Conservation (phyloP, 2,329 filamentous ascomycete genomes). For the Teratosphaeria epicoccoides region DNA sequence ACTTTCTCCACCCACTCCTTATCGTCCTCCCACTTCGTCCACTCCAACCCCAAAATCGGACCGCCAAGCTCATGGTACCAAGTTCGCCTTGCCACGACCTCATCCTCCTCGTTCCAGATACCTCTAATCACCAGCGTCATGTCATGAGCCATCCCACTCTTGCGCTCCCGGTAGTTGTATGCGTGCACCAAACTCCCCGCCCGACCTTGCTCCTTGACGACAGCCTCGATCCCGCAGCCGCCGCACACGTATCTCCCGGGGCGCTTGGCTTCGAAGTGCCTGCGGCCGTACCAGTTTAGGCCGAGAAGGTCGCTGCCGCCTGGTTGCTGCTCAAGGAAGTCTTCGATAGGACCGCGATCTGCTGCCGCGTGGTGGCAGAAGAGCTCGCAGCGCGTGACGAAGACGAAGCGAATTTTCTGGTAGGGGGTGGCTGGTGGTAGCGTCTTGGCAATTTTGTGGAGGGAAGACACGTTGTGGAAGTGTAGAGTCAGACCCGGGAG, state of each 20-base stretch:
- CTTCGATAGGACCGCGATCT: background rate
- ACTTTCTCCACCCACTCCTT: background rate
- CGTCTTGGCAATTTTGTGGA: background rate
- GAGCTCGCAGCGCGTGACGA: background rate
- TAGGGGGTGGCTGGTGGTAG: background rate
- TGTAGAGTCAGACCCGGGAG: background rate
- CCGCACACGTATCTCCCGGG: background rate
- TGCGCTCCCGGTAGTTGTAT: background rate
- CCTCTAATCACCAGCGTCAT: background rate
- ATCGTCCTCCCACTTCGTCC: background rate
- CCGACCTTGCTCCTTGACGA: background rate
- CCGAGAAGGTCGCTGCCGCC: background rate
- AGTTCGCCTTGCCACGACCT: background rate
- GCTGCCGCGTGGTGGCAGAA: background rate
- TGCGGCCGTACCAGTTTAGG: background rate
- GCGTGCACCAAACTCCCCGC: background rate
- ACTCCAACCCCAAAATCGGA: background rate
- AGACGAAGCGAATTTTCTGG: background rate
- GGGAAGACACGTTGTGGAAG: background rate
- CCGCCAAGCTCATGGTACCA: background rate
- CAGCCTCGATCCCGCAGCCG: background rate
- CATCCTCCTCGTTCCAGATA: background rate
- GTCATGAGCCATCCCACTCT: background rate
- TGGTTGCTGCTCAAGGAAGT: background rate
- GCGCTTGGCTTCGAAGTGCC: background rate